Percentiles rank a stretch among this genome's conserved stretches.
These are phyloP conservation scores for Diaporthe ilicicola DNA, from an alignment of 2,329 filamentous ascomycete species.

Conservation along the genomic window DNA sequence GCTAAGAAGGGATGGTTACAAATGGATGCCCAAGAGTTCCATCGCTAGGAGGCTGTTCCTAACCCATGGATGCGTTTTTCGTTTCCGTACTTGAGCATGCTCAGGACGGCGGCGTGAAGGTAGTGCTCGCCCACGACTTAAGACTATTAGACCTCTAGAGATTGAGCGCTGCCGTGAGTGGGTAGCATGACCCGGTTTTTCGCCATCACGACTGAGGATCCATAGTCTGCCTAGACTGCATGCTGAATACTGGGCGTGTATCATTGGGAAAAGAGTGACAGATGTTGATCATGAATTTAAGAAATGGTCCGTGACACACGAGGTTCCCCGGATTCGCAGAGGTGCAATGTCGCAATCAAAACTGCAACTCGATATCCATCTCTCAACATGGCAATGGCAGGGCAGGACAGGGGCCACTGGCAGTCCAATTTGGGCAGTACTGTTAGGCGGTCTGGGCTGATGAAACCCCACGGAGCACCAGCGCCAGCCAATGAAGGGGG, in stretches of 20 bases:
- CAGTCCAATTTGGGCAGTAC: not conserved
- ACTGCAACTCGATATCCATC: not conserved
- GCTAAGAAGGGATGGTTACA: not conserved
- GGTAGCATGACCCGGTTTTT: not conserved
- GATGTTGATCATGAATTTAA: slow-evolving; percentile 4
- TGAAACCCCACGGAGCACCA: slow-evolving; percentile 5
- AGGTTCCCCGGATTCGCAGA: not conserved
- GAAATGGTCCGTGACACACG: slow-evolving; percentile 5
- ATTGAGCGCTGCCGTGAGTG: not conserved
- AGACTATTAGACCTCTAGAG: not conserved
- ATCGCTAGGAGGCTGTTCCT: not conserved
- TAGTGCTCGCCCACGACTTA: not conserved
- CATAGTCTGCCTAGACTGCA: not conserved
- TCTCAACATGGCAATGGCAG: not conserved
- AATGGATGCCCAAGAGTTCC: not conserved
- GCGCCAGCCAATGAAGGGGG: not conserved
- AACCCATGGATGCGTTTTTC: no score
- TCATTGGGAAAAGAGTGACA: not conserved
- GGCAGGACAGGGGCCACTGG: not conserved
- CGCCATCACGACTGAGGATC: not conserved
- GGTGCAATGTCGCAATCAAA: slow-evolving; percentile 4
- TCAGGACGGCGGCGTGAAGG: no score
- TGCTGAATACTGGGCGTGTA: not conserved
- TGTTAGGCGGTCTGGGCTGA: not conserved
- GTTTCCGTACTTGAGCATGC: no score